These are phyloP conservation scores for Hymenoscyphus linearis DNA, from an alignment of 2,329 filamentous ascomycete species.

Conservation along the genomic window DNA sequence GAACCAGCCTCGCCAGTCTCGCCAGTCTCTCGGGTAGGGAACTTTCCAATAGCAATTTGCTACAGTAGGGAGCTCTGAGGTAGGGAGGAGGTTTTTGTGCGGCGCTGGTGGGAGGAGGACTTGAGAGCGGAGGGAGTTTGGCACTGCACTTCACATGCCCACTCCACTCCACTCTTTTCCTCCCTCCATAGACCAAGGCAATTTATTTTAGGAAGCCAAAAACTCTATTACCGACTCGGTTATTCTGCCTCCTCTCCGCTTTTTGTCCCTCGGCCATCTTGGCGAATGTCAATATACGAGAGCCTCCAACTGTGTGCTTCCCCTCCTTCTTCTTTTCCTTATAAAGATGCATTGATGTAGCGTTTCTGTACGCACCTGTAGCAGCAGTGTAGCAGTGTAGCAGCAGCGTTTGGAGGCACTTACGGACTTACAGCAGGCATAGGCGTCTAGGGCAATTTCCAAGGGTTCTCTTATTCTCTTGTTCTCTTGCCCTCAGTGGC, in stretches of 20 bases:
- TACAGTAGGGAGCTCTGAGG: no score
- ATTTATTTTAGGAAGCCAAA: neutral
- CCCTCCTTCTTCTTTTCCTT: neutral
- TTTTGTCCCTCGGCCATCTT: neutral
- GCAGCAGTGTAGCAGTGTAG: neutral
- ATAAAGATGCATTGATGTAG: neutral
- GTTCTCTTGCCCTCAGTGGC: neutral
- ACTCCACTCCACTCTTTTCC: neutral
- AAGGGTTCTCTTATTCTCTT: neutral
- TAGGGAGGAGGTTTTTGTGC: no score
- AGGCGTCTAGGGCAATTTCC: neutral
- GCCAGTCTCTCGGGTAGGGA: no score
- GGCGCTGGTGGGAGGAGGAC: no score
- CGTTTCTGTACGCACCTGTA: neutral
- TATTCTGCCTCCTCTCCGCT: neutral
- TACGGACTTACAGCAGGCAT: neutral
- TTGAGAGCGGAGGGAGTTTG: neutral
- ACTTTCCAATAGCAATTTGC: no score
- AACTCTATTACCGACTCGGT: neutral
- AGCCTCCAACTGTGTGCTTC: neutral
- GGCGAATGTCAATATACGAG: neutral
- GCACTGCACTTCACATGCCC: neutral
- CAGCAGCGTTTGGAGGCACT: neutral
- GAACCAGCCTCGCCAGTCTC: no score
- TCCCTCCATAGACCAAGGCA: neutral